Evolutionary conservation across 2,329 filamentous ascomycete species (phyloP), one percentile per base, ranked within the genome.

Genomic region (Dissoconium aciculare): DNA sequence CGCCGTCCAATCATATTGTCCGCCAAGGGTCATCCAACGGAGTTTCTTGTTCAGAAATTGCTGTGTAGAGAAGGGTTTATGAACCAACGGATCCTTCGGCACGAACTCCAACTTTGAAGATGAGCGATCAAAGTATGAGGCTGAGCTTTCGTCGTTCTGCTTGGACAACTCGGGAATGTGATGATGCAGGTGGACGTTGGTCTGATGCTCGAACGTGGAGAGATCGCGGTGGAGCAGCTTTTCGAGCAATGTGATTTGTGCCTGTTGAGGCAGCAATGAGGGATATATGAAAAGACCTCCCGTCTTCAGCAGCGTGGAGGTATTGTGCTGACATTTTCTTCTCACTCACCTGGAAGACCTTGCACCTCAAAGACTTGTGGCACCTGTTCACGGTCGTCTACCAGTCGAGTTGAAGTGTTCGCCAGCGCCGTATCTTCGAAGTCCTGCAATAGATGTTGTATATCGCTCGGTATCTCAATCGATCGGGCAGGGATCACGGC

Each of bases 1-100:
- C 34, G 72, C 70, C 0, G 84, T 91, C 89, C 87, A 95, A 59
- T 95, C 81, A 54, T 95, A 95, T 54, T 95, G 89, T 0, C 84
- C 87, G 29, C 89, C 89, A 3, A 98, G 69, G 0, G 87, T 95
- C 25, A 91, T 71, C 89, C 89, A 98, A 43, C 87, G 82, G 14
- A 95, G 67, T 38, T 81, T 85, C 39, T 76, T 78, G 34, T 75
- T 70, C 26, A 95, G 63, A 16, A 87, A 71, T 47, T 76, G 74
- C 28, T 69, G 62, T 31, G 79, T 62, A 2, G 70, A 67, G 6
- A 94, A 61, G 2, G 81, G 66, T 37, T 76, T 80, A 56, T 94
- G 85, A n/a, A 84, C 57, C 0, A 54, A 41, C 0, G 78, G 63
- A 45, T 92, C 74, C 32, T 79, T 78, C 5, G 87, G 82, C 8